Conservation (phyloP, 1,284 basidiomycete species). For the Thelephora terrestris region DNA sequence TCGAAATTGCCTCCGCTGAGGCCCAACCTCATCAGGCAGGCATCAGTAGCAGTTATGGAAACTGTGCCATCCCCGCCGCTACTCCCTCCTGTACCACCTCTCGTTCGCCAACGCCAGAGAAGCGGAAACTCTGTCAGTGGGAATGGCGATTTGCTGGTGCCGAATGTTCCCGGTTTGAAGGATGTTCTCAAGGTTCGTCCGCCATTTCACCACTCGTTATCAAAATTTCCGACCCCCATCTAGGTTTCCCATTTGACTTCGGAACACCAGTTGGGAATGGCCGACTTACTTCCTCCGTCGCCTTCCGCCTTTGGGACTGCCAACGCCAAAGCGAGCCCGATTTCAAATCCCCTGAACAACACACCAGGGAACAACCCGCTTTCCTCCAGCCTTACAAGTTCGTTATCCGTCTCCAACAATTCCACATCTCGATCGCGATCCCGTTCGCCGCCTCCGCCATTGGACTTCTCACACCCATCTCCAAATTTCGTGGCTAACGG, state of each 20-base stretch:
- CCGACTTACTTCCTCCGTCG: constrained; percentile 70
- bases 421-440: constrained; percentile 12
- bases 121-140: constrained; percentile 38
- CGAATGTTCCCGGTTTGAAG: constrained; percentile 46
- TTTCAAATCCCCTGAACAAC: constrained; percentile 19
- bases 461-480: constrained; percentile 13
- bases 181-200: constrained; percentile 58
- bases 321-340: constrained; percentile 10
- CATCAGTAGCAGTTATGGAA: constrained; percentile 39
- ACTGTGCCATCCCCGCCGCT: constrained; percentile 17
- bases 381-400: constrained; percentile 18
- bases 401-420: constrained; percentile 13
- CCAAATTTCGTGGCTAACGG: constrained; percentile 10
- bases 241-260: constrained; percentile 58
- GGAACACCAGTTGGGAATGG: constrained; percentile 57
- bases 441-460: constrained; percentile 17
- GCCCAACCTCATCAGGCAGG: constrained; percentile 34
- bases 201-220: not conserved
- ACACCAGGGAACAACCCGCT: constrained; percentile 18
- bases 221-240: not conserved
- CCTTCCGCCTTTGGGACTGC: constrained; percentile 45
- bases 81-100: constrained; percentile 33
- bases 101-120: constrained; percentile 30
- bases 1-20: constrained; percentile 18
- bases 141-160: constrained; percentile 23